Evolutionary conservation across 2,329 filamentous ascomycete species (phyloP), one percentile per base, ranked within the genome.

Genomic region (Cephalotrichum gorgonifer): DNA sequence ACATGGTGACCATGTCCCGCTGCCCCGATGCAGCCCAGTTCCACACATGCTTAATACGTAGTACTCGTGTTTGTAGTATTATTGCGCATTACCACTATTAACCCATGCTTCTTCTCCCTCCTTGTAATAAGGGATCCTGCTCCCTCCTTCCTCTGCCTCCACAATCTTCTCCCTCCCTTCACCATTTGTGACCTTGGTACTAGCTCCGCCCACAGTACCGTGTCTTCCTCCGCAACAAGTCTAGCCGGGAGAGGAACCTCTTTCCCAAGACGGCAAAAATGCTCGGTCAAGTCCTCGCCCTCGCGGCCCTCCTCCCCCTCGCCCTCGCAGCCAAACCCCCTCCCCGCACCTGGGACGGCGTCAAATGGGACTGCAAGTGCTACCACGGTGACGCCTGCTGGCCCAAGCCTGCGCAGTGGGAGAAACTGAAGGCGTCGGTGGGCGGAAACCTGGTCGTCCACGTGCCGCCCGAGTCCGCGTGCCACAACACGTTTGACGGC

Each of bases 401-500:
- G 62, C 62, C 62, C n/a, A 54, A 45, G 14, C 20, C 53, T 6
- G 43, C 43, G 8, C 52, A 56, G 6, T 64, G 62, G 62, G 30
- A 54, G 22, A 53, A 42, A 11, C 51, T 69, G 26, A 68, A 70
- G 54, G 45, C 53, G 14, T 66, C 63, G 1, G 60, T 68, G 15
- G 57, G 56, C 14, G 66, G 66, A 1, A 66, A 64, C 47, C 60
- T 70, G 1, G 31, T 52, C 47, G 51, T 60, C 11, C 54, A 60
- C 28, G 51, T 62, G n/a, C 63, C 62, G 7, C 57, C 60, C 1
- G 63, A 58, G 2, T 57, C 61, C 1, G 52, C 56, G 9, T 70
- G 67, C 54, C 60, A 69, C 56, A 57, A 66, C 52, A 61, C 54
- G 11, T 68, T 66, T 51, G 54, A 64, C n/a, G 64, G 67, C 0